A percentile compares a stretch with the other conserved stretches of the same genome.
Evolutionary conservation across 768 basidiomycete genomes (phyloP).

Genomic region (Chalciporus chontae): DNA sequence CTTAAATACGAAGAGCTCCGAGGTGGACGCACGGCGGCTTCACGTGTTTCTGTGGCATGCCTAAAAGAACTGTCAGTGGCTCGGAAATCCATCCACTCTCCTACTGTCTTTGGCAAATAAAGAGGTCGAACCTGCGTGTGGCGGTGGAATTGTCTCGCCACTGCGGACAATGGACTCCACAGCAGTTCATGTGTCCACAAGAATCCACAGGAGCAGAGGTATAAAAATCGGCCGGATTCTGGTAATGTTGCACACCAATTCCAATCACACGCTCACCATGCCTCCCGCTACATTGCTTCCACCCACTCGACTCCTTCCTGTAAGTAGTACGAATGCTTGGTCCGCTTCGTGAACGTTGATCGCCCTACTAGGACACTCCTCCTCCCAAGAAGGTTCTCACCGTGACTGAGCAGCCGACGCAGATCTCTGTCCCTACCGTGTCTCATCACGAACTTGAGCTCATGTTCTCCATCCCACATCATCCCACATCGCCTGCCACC

Average conservation of each 20-base stretch:
- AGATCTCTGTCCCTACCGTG: not conserved
- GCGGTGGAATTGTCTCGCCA: slow-evolving; percentile 1
- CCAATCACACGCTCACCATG: slow-evolving; percentile 6
- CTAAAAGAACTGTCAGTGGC: slow-evolving; percentile 6
- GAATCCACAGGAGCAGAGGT: not conserved
- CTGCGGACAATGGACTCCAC: slow-evolving; percentile 16
- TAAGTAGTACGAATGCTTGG: not conserved
- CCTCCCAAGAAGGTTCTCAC: slow-evolving; percentile 1
- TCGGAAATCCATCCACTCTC: not conserved
- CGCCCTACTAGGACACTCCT: slow-evolving; percentile 5
- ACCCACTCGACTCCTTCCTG: slow-evolving; percentile 4
- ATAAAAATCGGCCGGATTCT: slow-evolving; percentile 9
- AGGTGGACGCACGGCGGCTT: not conserved
- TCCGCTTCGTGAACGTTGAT: not conserved
- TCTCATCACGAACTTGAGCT: not conserved
- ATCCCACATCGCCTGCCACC: not conserved
- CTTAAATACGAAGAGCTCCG: not conserved
- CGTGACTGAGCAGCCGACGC: not conserved
- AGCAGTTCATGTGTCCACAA: slow-evolving; percentile 6
- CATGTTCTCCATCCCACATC: not conserved
- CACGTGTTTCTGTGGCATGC: slow-evolving; percentile 3
- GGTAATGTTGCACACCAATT: not conserved
- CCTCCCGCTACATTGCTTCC: not conserved
- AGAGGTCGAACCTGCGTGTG: not conserved
- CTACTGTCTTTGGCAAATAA: not conserved